phyloP scores from a whole-genome alignment of 495 filamentous ascomycete species.

The Trichoderma virens region DNA sequence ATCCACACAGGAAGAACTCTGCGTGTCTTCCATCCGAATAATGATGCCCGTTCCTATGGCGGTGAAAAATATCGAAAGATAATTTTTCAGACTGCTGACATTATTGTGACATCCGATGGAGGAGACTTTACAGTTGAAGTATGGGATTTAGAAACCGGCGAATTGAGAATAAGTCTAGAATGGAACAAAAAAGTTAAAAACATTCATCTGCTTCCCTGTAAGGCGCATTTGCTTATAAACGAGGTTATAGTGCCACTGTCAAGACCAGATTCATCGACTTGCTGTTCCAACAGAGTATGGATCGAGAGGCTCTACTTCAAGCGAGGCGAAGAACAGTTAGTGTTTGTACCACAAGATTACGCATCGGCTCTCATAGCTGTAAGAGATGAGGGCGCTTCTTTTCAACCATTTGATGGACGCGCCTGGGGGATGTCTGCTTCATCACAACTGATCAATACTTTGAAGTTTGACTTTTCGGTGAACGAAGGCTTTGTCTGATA shows the following conservation, averaged over 20 bases:
- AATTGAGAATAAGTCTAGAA: background rate
- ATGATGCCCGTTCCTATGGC: background rate
- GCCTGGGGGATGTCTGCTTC: background rate
- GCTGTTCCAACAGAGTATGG: background rate
- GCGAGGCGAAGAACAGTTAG: background rate
- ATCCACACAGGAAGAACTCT: background rate
- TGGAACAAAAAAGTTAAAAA: background rate
- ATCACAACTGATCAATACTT: background rate
- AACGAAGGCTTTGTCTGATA: background rate
- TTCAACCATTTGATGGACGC: background rate
- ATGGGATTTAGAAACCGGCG: background rate
- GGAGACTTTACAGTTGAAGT: background rate
- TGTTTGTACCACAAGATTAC: background rate
- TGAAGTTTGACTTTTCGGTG: background rate
- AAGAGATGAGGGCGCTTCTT: background rate
- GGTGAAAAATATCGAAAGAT: too few species aligned
- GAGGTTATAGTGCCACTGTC: background rate
- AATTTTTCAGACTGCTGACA: background rate
- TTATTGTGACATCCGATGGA: background rate
- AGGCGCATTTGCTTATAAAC: background rate
- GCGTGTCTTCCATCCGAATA: background rate
- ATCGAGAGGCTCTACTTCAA: background rate
- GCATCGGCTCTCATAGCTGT: background rate
- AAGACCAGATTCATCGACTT: background rate
- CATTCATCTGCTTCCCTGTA: background rate